phyloP scores from a whole-genome alignment of 2,329 filamentous ascomycete species.

The Penicillium sp. region DNA sequence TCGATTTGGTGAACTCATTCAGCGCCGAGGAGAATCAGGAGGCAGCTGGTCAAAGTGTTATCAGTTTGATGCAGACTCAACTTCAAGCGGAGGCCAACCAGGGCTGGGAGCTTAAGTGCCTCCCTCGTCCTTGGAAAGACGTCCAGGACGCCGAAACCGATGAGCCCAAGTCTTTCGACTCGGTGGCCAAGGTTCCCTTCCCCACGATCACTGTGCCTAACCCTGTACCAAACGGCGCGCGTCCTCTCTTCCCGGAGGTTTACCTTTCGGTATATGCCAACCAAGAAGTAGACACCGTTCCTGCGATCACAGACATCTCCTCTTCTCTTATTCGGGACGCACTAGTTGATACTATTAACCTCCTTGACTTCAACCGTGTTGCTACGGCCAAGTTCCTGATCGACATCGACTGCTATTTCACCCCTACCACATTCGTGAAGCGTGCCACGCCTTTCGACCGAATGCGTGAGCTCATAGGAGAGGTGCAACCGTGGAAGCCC shows the following conservation, averaged over 20 bases:
- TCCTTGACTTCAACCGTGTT: constrained; percentile 88
- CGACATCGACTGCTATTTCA: constrained; percentile 92
- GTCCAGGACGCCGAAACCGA: constrained; percentile 37
- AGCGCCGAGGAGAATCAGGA: constrained; percentile 60
- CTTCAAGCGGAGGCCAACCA: constrained; percentile 72
- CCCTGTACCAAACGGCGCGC: constrained; percentile 69
- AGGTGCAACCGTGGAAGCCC: constrained; percentile 85
- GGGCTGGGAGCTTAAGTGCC: constrained; percentile 70
- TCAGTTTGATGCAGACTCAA: constrained; percentile 81
- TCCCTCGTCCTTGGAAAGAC: constrained; percentile 56
- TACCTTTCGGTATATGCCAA: constrained; percentile 89
- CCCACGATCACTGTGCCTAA: constrained; percentile 74
- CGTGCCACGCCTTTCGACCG: constrained; percentile 90
- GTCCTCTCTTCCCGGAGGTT: constrained; percentile 82
- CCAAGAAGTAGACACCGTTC: constrained; percentile 87
- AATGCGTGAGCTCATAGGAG: constrained; percentile 63
- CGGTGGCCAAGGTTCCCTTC: constrained; percentile 69
- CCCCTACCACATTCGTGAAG: constrained; percentile 85
- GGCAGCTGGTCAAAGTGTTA: constrained; percentile 65
- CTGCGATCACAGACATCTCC: constrained; percentile 70
- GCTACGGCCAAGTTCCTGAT: constrained; percentile 84
- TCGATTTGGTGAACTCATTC: constrained; percentile 84
- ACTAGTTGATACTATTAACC: constrained; percentile 88
- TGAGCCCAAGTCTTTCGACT: constrained; percentile 58
- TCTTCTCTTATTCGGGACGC: constrained; percentile 81